A percentile compares a stretch with the other conserved stretches of the same genome.
These are phyloP conservation scores for Fomes fomentarius DNA, from an alignment of 1,284 basidiomycete species.

Conservation along the genomic window DNA sequence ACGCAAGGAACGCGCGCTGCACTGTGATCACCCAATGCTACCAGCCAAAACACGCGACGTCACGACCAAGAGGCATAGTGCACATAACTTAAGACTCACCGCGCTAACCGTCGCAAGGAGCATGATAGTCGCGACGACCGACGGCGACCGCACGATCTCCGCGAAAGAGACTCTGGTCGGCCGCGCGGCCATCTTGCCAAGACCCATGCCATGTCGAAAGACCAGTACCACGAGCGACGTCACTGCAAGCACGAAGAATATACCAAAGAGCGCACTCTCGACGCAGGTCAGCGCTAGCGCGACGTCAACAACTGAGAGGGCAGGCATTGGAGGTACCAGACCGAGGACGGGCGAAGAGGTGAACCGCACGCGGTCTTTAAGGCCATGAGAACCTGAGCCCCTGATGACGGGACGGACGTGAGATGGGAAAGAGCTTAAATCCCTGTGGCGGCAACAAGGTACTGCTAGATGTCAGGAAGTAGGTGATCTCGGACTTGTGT, in stretches of 20 bases:
- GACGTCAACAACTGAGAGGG: background rate
- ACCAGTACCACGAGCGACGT: conserved; percentile 3
- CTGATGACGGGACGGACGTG: no score
- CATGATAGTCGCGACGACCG: background rate
- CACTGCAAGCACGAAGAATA: conserved; percentile 6
- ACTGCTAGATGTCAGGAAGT: no score
- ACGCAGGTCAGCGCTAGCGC: conserved; percentile 8
- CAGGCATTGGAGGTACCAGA: no score
- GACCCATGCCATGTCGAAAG: background rate
- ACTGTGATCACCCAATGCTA: conserved; percentile 26
- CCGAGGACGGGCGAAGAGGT: no score
- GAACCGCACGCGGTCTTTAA: no score
- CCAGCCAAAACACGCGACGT: background rate
- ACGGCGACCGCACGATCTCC: background rate
- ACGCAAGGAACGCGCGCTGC: conserved; percentile 18
- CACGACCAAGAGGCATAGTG: no score
- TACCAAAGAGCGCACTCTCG: conserved; percentile 7
- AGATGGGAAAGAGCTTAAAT: no score
- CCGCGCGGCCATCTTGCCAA: background rate
- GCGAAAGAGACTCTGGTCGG: background rate
- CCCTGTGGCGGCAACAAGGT: no score
- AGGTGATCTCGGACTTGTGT: no score
- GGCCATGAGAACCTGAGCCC: no score
- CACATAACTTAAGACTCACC: no score
- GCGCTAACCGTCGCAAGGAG: conserved; percentile 4